Conservation (phyloP, 1,284 basidiomycete species). For the Vanrija sp. region DNA sequence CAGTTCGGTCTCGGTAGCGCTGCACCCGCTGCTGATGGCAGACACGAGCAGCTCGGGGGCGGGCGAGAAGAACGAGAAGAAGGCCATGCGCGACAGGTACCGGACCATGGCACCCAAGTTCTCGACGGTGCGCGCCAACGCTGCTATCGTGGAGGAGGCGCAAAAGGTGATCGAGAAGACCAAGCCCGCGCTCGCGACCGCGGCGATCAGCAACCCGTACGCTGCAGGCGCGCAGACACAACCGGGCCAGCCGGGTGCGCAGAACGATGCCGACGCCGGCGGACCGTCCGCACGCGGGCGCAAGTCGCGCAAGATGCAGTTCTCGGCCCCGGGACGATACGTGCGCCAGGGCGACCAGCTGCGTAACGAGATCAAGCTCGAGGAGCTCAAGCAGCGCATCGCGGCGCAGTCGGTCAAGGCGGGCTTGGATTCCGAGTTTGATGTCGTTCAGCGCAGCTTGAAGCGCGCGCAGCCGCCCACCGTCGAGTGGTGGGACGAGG, state of each 20-base stretch:
- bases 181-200: constrained; percentile 18
- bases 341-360: constrained; percentile 77
- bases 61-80: constrained; percentile 43
- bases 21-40: constrained; percentile 79
- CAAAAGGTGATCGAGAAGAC: constrained; percentile 14
- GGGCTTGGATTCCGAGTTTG: constrained; percentile 86
- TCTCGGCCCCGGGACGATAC: constrained; percentile 88
- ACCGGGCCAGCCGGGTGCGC: constrained; percentile 42
- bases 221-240: constrained; percentile 49
- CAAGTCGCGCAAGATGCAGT: constrained; percentile 62
- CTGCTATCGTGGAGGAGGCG: constrained; percentile 15
- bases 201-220: constrained; percentile 64
- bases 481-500: constrained; percentile 95
- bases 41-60: constrained; percentile 38
- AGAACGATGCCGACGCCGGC: constrained; percentile 59
- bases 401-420: constrained; percentile 88
- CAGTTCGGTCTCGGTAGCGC: constrained; percentile 56
- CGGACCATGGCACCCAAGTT: constrained; percentile 98
- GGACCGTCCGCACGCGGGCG: constrained; percentile 60
- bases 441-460: constrained; percentile 79
- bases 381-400: constrained; percentile 87
- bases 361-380: constrained; percentile 75
- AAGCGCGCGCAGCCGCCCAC: constrained; percentile 81
- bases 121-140: constrained; percentile 73
- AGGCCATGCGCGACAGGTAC: constrained; percentile 55